Base-by-base conservation (phyloP, 805 yeast species). In the Candida koratica region DNA sequence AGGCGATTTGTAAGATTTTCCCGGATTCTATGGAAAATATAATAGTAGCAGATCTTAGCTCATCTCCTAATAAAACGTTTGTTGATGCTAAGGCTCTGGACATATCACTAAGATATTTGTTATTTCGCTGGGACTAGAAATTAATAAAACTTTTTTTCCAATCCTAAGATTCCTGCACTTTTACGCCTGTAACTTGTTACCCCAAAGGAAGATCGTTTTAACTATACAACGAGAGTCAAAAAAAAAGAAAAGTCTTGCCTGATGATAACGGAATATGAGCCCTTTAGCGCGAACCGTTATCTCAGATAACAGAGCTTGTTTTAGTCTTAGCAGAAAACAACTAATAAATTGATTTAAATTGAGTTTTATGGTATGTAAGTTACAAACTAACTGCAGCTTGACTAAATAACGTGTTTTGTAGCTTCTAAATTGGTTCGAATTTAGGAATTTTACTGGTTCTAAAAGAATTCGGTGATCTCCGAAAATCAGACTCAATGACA, bases 61-160 rank as follows among this genome's bases (percentile, higher is more conserved):
- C 38, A 25, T 62, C 74, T 12, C 65, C 69, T 11, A 79, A 44
- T 19, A 82, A 71, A 12, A 81, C 88, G 12, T 65, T 64, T 7
- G 62, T 57, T 1, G 90, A 83, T 0, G 83, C 61, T 17, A 84
- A 58, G 3, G 90, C 88, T 46, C 71, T 64, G 10, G 79, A 72
- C 82, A 78, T 77, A 28, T n/a, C 39, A n/a, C n/a, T n/a, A n/a
- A n/a, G n/a, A n/a, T n/a, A n/a, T n/a, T n/a, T n/a, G n/a, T n/a
- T n/a, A n/a, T n/a, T n/a, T n/a, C n/a, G n/a, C n/a, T n/a, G n/a
- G n/a, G n/a, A n/a, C n/a, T n/a, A n/a, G n/a, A n/a, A n/a, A n/a
- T n/a, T n/a, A n/a, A n/a, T n/a, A 26, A 7, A 26, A 14, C 16
- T 15, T 10, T 16, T 28, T 16, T 5, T 7, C 12, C n/a, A n/a